These are phyloP conservation scores for Cyclotella kingstonii DNA, from an alignment of 108 stramenopile species.

Conservation along the genomic window DNA sequence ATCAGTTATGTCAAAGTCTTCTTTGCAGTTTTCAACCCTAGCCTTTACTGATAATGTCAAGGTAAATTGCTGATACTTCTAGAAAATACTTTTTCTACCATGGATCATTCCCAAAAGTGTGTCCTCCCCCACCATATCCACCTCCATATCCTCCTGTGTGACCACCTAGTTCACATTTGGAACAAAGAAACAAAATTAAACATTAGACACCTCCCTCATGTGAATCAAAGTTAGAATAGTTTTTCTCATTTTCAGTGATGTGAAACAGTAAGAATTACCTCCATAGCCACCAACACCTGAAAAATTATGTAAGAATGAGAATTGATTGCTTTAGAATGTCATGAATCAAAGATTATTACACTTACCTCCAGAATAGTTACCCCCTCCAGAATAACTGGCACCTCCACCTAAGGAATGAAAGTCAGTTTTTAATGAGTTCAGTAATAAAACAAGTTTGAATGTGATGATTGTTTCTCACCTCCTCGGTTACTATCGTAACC, in stretches of 20 bases:
- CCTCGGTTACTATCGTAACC: slow-evolving; percentile 24
- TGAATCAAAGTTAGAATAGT: too few species aligned
- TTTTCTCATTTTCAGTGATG: too few species aligned
- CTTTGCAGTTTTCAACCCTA: too few species aligned
- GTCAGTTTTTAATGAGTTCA: neutral
- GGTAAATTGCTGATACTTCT: too few species aligned
- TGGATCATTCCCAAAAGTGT: slow-evolving; percentile 55
- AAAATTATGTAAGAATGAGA: neutral
- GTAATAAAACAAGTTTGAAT: neutral
- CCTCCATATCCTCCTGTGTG: slow-evolving; percentile 20
- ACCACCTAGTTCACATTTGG: neutral
- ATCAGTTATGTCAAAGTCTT: too few species aligned
- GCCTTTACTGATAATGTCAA: too few species aligned
- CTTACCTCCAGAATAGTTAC: neutral
- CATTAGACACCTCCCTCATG: neutral
- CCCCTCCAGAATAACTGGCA: neutral
- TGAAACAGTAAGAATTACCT: neutral
- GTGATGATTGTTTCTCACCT: neutral
- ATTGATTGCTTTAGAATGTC: neutral
- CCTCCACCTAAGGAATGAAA: neutral
- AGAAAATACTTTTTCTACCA: too few species aligned
- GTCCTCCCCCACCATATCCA: slow-evolving; percentile 33
- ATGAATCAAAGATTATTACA: neutral
- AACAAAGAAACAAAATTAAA: neutral
- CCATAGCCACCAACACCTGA: slow-evolving; percentile 14